Conservation (phyloP, 768 basidiomycete genomes). For the Austroboletus festivus region DNA sequence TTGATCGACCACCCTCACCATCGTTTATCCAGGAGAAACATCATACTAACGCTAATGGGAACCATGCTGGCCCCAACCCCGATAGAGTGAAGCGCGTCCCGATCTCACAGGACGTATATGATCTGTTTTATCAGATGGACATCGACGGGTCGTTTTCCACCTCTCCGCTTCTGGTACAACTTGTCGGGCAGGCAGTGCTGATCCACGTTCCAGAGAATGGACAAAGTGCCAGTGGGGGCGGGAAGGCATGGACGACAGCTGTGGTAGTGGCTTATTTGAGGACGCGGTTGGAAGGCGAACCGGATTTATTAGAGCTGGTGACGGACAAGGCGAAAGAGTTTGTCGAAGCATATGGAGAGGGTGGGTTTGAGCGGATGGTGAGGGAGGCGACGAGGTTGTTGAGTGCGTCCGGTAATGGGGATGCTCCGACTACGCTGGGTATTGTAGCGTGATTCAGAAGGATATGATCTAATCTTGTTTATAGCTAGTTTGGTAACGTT, state of each 20-base stretch:
- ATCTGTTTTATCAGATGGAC: constrained; percentile 38
- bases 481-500: too few species aligned
- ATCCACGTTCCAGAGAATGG: constrained; percentile 14
- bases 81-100: not conserved
- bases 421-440: too few species aligned
- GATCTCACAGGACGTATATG: constrained; percentile 26
- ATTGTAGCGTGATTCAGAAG: too few species aligned
- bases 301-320: constrained; percentile 42
- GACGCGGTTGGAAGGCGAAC: constrained; percentile 33
- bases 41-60: too few species aligned
- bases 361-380: constrained; percentile 21
- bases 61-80: too few species aligned
- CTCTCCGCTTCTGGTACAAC: constrained; percentile 25
- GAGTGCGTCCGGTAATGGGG: too few species aligned
- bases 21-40: too few species aligned
- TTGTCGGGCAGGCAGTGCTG: constrained; percentile 38
- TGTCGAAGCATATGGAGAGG: constrained; percentile 18
- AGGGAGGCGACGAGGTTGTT: constrained; percentile 10
- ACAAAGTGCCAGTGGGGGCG: too few species aligned
- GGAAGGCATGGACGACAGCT: constrained; percentile 46
- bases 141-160: constrained; percentile 50
- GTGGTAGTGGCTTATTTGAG: constrained; percentile 46
- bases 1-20: constrained; percentile 32
- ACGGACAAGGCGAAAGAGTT: constrained; percentile 41
- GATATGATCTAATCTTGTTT: too few species aligned